Conservation (phyloP, 225 moss, liverwort and hornwort species). For the Physcomitrellopsis africana region DNA sequence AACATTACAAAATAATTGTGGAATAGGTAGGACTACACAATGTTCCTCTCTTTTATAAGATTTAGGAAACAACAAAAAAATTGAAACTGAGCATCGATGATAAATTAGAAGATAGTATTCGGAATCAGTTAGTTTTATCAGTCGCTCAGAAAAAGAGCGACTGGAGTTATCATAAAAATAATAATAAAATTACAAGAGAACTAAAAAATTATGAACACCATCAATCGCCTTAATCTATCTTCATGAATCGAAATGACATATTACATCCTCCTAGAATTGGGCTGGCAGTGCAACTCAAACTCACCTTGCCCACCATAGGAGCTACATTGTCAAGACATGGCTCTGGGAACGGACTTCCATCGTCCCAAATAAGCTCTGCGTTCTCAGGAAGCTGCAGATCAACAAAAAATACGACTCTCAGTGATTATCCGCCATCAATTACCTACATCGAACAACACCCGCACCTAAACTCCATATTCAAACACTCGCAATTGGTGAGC, state of each 20-base stretch:
- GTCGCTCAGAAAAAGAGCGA: background rate
- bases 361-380: slow-evolving; percentile 60
- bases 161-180: background rate
- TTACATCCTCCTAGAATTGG: slow-evolving; percentile 4
- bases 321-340: slow-evolving; percentile 88
- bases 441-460: background rate
- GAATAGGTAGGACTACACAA: background rate
- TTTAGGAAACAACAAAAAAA: background rate
- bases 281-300: background rate
- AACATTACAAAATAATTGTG: background rate
- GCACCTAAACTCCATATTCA: background rate
- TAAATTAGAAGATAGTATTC: background rate
- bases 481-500: background rate
- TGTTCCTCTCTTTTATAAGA: background rate
- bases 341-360: slow-evolving; percentile 75
- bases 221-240: background rate
- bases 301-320: slow-evolving; percentile 97
- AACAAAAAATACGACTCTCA: background rate
- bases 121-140: too few relatives aligned
- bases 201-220: background rate
- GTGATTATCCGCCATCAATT: background rate
- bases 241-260: background rate
- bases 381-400: slow-evolving; percentile 45
- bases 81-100: background rate
- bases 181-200: too few relatives aligned